phyloP scores from a whole-genome alignment of 106 monocot species.

The Dendrobium catenatum region DNA sequence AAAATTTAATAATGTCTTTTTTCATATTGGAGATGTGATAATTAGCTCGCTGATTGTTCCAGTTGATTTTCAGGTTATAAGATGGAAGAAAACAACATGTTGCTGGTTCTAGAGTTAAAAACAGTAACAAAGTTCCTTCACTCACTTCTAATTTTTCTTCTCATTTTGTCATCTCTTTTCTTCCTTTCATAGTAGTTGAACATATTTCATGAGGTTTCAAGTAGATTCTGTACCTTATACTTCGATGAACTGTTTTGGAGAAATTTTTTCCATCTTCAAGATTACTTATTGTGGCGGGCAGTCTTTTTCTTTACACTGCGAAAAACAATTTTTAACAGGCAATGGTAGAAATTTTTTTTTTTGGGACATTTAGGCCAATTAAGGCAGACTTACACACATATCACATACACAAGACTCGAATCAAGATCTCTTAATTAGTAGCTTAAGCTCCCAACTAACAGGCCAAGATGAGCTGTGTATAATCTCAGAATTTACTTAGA shows the following conservation, averaged over 20 bases:
- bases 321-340: too few species aligned
- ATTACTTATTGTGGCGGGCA: neutral
- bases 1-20: neutral
- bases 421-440: too few species aligned
- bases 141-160: neutral
- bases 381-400: too few species aligned
- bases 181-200: neutral
- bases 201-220: neutral
- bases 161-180: neutral
- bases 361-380: too few species aligned
- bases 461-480: too few species aligned
- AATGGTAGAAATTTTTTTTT: too few species aligned
- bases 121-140: neutral
- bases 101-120: neutral
- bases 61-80: slow-evolving; percentile 5
- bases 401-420: too few species aligned
- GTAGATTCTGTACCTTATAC: neutral
- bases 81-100: neutral
- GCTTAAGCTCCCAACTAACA: too few species aligned
- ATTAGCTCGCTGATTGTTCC: neutral
- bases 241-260: neutral
- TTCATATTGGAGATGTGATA: neutral
- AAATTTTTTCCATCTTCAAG: neutral
- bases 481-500: too few species aligned
- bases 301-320: too few species aligned